Base-by-base conservation (phyloP, 2,329 filamentous ascomycete genomes). In the Diplodia corticola region DNA sequence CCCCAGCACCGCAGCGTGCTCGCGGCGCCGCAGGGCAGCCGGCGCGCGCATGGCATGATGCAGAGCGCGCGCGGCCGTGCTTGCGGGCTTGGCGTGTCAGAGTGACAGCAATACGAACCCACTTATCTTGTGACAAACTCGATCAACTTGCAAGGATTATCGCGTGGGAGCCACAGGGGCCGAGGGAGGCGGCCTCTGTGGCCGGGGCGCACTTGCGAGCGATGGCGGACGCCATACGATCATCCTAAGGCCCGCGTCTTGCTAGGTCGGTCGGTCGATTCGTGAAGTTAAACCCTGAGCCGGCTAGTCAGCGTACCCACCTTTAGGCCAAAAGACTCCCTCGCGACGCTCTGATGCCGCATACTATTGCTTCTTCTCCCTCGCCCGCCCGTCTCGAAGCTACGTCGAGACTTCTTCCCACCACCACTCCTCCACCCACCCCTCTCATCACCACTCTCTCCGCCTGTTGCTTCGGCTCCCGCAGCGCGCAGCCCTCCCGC, bases 121-220 rank as follows among this genome's bases (percentile, higher is more conserved):
- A 65, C 63, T 59, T 65, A 65, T 65, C 63, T 65, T 65, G 63
- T 65, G 63, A 65, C 63, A 65, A 59, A 50, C 51, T 44, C 63
- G 63, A 65, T 65, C 63, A n/a, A n/a, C n/a, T 57, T 57, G 63
- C 63, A 65, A 57, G 63, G 63, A 65, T 65, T 65, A 40, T 50
- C 63, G 63, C 63, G 63, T 65, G 63, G 63, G 63, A 65, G 63
- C 63, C 63, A 65, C 63, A 65, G 63, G 63, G 63, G 63, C 63
- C 63, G 50, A 65, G 63, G 63, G 44, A 51, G 53, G 63, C 53
- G 33, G 63, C 40, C 40, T n/a, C 40, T 44, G 40, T 44, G 40
- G 40, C 53, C 63, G 63, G 53, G 63, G 63, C 63, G 53, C 48
- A 54, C 50, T 57, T 65, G 50, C 59, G 40, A 44, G 63, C 63